Conservation (phyloP, 257 asterid genomes). For the Anisodus tanguticus region DNA sequence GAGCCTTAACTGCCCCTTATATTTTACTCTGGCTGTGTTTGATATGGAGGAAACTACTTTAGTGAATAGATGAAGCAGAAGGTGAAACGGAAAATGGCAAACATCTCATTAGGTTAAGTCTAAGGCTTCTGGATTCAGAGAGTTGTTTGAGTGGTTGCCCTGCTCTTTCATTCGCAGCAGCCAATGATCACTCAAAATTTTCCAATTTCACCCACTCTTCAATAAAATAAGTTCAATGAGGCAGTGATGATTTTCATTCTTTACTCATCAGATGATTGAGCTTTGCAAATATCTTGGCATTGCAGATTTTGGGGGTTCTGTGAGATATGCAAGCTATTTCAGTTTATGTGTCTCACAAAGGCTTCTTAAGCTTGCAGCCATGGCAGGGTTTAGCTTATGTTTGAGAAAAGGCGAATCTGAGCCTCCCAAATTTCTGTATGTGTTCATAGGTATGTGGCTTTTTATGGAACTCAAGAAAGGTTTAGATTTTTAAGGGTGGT, state of each 20-base stretch:
- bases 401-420: not conserved
- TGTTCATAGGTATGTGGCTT: not conserved
- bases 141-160: not conserved
- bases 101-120: not conserved
- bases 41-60: not conserved
- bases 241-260: not conserved
- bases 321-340: not conserved
- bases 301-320: not conserved
- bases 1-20: not conserved
- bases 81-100: not conserved
- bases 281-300: not conserved
- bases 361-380: slow-evolving; percentile 14
- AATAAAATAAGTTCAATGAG: not conserved
- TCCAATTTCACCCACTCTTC: not conserved
- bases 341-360: slow-evolving; percentile 33
- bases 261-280: not conserved
- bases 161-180: not conserved
- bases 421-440: not conserved
- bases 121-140: not conserved
- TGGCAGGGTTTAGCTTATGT: not conserved
- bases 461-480: not conserved
- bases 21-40: not conserved
- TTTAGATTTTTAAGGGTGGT: not conserved
- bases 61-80: not conserved
- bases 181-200: not conserved